Conservation (phyloP, 1,139 yeast species). For the Yamadazyma oceani region DNA sequence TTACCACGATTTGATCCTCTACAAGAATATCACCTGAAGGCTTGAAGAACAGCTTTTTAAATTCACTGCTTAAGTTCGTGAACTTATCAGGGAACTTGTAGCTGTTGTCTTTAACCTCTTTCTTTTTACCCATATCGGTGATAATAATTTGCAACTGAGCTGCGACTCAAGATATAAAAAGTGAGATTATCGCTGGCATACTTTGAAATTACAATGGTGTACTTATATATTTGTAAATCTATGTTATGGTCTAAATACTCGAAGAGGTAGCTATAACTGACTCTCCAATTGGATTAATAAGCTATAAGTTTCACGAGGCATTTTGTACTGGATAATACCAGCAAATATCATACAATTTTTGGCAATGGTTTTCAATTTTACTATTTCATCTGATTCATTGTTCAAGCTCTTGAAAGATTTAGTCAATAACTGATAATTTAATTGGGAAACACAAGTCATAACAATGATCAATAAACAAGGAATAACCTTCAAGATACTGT, state of each 20-base stretch:
- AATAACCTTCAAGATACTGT: conserved; percentile 71
- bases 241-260: no score
- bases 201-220: no score
- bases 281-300: conserved; percentile 72
- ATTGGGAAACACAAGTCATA: conserved; percentile 73
- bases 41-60: conserved; percentile 28
- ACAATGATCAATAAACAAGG: conserved; percentile 79
- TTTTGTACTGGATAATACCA: conserved; percentile 91
- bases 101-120: conserved; percentile 4
- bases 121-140: conserved; percentile 11
- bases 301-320: conserved; percentile 90
- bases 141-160: no score
- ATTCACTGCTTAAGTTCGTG: conserved; percentile 19
- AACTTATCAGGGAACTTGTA: conserved; percentile 30
- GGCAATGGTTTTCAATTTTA: conserved; percentile 61
- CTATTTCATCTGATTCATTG: conserved; percentile 55
- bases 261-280: conserved; percentile 23
- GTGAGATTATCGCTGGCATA: no score
- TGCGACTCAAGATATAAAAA: no score
- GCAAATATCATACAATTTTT: conserved; percentile 92
- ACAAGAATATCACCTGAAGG: conserved; percentile 35
- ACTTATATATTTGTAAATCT: no score
- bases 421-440: conserved; percentile 49
- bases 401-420: conserved; percentile 50
- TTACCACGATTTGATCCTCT: conserved; percentile 47